Conservation (phyloP, 805 yeast genomes). For the Tetrapisispora iriomotensis region DNA sequence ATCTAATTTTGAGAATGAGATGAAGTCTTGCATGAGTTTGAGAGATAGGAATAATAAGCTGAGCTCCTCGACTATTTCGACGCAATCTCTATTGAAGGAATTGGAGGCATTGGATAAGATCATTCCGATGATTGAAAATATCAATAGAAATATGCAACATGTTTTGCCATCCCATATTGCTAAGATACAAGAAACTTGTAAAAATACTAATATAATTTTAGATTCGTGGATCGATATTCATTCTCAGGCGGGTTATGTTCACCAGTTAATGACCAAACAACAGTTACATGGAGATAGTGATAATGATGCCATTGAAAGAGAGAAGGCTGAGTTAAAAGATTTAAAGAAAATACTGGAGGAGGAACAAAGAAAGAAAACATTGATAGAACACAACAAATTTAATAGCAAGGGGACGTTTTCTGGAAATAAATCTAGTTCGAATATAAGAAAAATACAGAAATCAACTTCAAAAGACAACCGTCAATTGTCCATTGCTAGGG, state of each 20-base stretch:
- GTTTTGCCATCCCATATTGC: conserved; percentile 23
- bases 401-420: neutral
- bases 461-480: neutral
- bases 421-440: neutral
- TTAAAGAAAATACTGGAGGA: conserved; percentile 11
- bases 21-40: conserved; percentile 2
- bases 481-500: conserved; percentile 1
- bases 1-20: conserved; percentile 10
- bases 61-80: conserved; percentile 9
- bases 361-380: conserved; percentile 7
- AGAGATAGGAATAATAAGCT: neutral
- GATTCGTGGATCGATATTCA: conserved; percentile 54
- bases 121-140: conserved; percentile 20
- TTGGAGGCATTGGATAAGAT: conserved; percentile 24
- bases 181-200: conserved; percentile 34
- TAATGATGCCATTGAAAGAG: conserved; percentile 11
- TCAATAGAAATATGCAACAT: conserved; percentile 13
- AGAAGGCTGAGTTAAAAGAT: conserved; percentile 12
- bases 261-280: conserved; percentile 35
- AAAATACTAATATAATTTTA: conserved; percentile 39
- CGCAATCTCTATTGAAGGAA: conserved; percentile 26
- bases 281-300: conserved; percentile 9
- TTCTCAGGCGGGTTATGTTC: conserved; percentile 50
- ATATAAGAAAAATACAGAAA: neutral
- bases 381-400: neutral